These are phyloP conservation scores for Pyrenophora graminea DNA, from an alignment of 2,329 filamentous ascomycete genomes.

Conservation along the genomic window DNA sequence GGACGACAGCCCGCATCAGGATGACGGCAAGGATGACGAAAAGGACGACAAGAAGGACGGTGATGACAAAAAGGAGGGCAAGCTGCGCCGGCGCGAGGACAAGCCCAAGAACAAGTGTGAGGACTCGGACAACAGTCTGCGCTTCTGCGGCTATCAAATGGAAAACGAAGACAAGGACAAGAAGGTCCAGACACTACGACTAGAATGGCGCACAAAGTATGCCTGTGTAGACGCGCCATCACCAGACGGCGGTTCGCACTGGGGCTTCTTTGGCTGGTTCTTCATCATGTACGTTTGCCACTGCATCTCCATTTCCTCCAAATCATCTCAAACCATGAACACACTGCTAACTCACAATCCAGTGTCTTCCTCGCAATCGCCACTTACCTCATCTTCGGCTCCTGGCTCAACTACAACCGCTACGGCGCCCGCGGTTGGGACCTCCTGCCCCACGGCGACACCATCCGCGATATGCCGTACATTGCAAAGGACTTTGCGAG, in stretches of 20 bases:
- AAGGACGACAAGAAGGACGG: slow-evolving; percentile 34
- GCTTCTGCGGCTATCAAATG: slow-evolving; percentile 73
- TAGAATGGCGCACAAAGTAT: slow-evolving; percentile 87
- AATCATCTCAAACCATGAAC: not conserved
- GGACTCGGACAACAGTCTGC: slow-evolving; percentile 59
- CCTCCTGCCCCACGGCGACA: slow-evolving; percentile 87
- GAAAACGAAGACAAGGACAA: slow-evolving; percentile 55
- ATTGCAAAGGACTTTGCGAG: slow-evolving; percentile 86
- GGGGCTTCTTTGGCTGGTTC: slow-evolving; percentile 98
- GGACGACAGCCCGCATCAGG: slow-evolving; percentile 60
- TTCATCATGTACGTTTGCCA: slow-evolving; percentile 74
- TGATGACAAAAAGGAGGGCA: slow-evolving; percentile 24
- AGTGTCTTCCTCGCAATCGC: slow-evolving; percentile 85
- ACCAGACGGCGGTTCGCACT: slow-evolving; percentile 61
- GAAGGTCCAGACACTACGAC: slow-evolving; percentile 64
- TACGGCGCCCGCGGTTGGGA: slow-evolving; percentile 96
- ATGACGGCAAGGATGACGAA: slow-evolving; percentile 53
- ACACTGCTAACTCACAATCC: slow-evolving; percentile 15
- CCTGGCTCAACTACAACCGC: slow-evolving; percentile 98
- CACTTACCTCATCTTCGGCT: slow-evolving; percentile 93
- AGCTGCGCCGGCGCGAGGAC: slow-evolving; percentile 30
- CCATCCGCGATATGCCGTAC: slow-evolving; percentile 89
- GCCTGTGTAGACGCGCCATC: slow-evolving; percentile 64
- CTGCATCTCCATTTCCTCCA: not conserved
- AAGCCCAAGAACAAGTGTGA: slow-evolving; percentile 44